Conservation (phyloP, 2,329 filamentous ascomycete genomes). For the Stylonectria norvegica region DNA sequence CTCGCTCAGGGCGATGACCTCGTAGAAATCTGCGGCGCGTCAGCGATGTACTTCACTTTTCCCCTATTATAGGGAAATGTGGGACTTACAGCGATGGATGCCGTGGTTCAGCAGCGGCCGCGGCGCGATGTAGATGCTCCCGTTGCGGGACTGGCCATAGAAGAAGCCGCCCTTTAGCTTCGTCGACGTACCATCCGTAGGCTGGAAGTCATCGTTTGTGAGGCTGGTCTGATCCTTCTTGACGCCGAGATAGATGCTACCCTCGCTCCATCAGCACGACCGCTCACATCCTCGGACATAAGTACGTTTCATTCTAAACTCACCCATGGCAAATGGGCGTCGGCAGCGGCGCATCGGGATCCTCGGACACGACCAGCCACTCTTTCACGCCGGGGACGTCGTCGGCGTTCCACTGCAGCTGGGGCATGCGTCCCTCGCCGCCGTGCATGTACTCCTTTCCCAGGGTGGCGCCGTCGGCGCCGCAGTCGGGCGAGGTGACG, state of each 20-base stretch:
- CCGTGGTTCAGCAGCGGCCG: conserved; percentile 49
- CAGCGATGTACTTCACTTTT: background rate
- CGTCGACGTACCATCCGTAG: conserved; percentile 25
- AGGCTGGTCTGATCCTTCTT: conserved; percentile 15
- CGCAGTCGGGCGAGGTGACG: conserved; percentile 40
- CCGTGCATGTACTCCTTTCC: conserved; percentile 37
- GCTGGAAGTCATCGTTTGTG: conserved; percentile 35
- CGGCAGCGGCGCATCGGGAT: conserved; percentile 45
- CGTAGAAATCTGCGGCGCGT: conserved; percentile 41
- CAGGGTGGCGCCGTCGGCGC: conserved; percentile 35
- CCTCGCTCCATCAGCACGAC: background rate
- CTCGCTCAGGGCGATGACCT: conserved; percentile 46
- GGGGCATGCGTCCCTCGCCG: conserved; percentile 39
- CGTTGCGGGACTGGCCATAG: conserved; percentile 41
- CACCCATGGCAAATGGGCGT: conserved; percentile 45
- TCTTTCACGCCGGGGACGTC: conserved; percentile 36
- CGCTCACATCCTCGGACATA: background rate
- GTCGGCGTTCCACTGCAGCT: conserved; percentile 38
- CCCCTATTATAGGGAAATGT: fast-evolving
- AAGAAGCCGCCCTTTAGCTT: conserved; percentile 43
- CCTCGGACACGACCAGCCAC: conserved; percentile 46
- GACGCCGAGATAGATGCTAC: conserved; percentile 26
- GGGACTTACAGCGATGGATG: conserved; percentile 44
- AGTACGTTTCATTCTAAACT: conserved; percentile 8
- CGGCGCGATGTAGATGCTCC: conserved; percentile 43